These are phyloP conservation scores for Lithospermum erythrorhizon DNA, from an alignment of 257 asterid species.

Conservation along the genomic window DNA sequence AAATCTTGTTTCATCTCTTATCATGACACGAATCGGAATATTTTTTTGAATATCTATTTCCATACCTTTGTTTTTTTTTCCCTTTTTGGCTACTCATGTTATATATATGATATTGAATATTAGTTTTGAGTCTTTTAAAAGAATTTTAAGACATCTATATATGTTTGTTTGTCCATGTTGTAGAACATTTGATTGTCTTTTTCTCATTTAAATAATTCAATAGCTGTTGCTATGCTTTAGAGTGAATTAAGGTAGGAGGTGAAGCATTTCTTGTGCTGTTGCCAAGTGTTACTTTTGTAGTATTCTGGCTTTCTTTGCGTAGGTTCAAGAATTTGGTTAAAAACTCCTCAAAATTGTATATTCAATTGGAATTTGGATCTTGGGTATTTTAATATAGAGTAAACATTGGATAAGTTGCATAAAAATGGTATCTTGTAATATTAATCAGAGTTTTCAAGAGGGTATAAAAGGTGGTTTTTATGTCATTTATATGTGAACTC, in stretches of 20 bases:
- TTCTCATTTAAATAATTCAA: slow-evolving; percentile 16
- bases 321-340: slow-evolving; percentile 24
- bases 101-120: slow-evolving; percentile 1
- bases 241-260: slow-evolving; percentile 30
- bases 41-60: too few relatives aligned
- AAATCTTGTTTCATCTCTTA: neutral
- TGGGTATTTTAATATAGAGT: slow-evolving; percentile 16
- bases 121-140: slow-evolving; percentile 11
- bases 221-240: slow-evolving; percentile 24
- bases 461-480: slow-evolving; percentile 16
- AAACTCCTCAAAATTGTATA: slow-evolving; percentile 9
- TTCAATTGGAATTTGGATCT: slow-evolving; percentile 28
- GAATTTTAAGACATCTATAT: slow-evolving; percentile 13
- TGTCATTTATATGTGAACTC: slow-evolving; percentile 21
- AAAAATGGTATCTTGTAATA: slow-evolving; percentile 15
- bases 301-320: slow-evolving; percentile 13
- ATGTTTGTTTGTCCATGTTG: slow-evolving; percentile 11
- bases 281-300: slow-evolving; percentile 24
- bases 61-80: neutral
- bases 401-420: slow-evolving; percentile 15
- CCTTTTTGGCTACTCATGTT: neutral
- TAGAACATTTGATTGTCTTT: slow-evolving; percentile 12
- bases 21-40: too few relatives aligned
- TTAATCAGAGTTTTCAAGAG: slow-evolving; percentile 22
- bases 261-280: slow-evolving; percentile 17